Evolutionary conservation across 2,329 filamentous ascomycete genomes (phyloP), one percentile per base, ranked within the genome.

Genomic region (Coniochaeta sp.): DNA sequence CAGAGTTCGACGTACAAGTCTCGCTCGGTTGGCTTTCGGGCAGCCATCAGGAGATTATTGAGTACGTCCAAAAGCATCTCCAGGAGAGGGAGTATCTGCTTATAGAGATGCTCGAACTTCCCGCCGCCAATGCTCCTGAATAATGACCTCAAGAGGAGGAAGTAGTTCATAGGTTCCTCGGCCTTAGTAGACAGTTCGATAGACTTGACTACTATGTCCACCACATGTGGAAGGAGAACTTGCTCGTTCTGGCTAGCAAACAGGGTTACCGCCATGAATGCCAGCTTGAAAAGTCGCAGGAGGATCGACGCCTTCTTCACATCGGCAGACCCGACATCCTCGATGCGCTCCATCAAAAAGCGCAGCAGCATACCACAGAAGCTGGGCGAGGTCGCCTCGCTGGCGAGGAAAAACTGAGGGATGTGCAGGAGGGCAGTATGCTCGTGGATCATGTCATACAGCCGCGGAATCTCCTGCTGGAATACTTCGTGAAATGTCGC

Each of bases 401-500:
- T 97, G n/a, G 96, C 95, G 58, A 99, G 84, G 75, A 99, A 95
- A 74, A 98, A 99, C 70, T 99, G 95, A 7, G 95, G 93, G 60
- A 99, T 90, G 73, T 99, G 95, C 58, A 99, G 81, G 42, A 99
- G 81, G 28, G 91, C 90, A 1, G 92, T 92, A 73, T 99, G 95
- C 71, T 98, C 91, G 71, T 98, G 96, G 76, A 96, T 97, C 83
- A 98, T 93, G 64, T 96, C 89, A 72, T 99, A 98, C 40, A 99
- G 85, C 73, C 91, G 91, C 40, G 93, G 93, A 62, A 99, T 98
- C 77, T 98, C 95, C 62, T 93, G 91, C 71, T 96, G 91, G 73
- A 99, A 99, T 44, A 99, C 92, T 76, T 99, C 95, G 69, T 99
- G 93, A 71, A 99, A 99, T 0, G 93, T 97, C 12, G 96, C 95